These are phyloP conservation scores for Torulaspora pretoriensis DNA, from an alignment of 1,139 yeast genomes.

Conservation along the genomic window DNA sequence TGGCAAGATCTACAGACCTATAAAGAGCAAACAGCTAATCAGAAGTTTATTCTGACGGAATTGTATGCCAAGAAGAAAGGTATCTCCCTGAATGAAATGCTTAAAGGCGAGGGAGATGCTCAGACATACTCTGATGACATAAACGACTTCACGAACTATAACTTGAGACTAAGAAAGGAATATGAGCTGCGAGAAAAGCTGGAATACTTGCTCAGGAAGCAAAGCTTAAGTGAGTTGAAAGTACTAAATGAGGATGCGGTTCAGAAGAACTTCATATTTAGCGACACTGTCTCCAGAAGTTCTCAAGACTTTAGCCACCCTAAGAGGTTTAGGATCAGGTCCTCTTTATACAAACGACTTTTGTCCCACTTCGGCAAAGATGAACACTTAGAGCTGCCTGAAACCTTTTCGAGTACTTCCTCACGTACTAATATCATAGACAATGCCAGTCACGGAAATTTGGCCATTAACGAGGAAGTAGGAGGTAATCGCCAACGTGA, in stretches of 20 bases:
- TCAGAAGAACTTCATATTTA: conserved; percentile 17
- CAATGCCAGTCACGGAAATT: conserved; percentile 22
- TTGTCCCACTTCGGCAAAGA: background rate
- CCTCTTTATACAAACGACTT: conserved; percentile 1
- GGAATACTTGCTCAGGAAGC: conserved; percentile 20
- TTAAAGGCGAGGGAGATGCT: background rate
- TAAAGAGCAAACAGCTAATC: conserved; percentile 19
- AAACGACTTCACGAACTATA: conserved; percentile 25
- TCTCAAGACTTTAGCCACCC: conserved; percentile 1
- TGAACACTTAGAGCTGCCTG: background rate
- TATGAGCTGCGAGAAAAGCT: conserved; percentile 26
- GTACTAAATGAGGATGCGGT: conserved; percentile 21
- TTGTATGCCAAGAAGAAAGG: conserved; percentile 15
- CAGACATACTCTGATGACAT: conserved; percentile 2
- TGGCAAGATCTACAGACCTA: conserved; percentile 20
- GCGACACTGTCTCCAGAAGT: conserved; percentile 10
- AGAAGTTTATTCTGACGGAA: conserved; percentile 25
- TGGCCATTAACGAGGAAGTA: conserved; percentile 23
- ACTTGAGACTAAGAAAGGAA: conserved; percentile 24
- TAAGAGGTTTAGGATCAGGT: background rate
- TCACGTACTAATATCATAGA: conserved; percentile 21
- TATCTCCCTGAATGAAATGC: conserved; percentile 8
- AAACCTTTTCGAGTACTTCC: conserved; percentile 2
- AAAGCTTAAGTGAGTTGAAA: conserved; percentile 18
- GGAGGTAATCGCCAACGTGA: conserved; percentile 8